phyloP scores from a whole-genome alignment of 2,329 filamentous ascomycete species.

The Phymatotrichopsis omnivora region DNA sequence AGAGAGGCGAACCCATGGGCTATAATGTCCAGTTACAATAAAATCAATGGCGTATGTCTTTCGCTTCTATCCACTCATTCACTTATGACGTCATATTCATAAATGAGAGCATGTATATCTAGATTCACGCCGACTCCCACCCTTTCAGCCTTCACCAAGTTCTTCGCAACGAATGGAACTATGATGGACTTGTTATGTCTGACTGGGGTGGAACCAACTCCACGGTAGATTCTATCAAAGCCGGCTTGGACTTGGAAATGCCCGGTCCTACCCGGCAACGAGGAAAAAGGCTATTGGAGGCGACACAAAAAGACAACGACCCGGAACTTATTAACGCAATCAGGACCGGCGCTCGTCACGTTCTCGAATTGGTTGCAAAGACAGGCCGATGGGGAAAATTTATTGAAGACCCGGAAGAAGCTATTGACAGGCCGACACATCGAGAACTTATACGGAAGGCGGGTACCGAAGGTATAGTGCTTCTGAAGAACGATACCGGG shows the following conservation, averaged over 20 bases:
- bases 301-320: conserved; percentile 12
- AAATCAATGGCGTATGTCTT: conserved; percentile 49
- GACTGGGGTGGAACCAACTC: conserved; percentile 44
- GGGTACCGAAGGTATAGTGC: conserved; percentile 58
- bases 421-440: conserved; percentile 32
- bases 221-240: conserved; percentile 42
- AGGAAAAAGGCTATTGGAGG: conserved; percentile 36
- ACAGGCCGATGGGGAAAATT: conserved; percentile 52
- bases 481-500: conserved; percentile 59
- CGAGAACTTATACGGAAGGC: conserved; percentile 49
- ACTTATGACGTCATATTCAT: no score
- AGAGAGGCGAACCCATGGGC: conserved; percentile 44
- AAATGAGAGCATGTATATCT: no score
- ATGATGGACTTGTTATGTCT: conserved; percentile 34
- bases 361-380: conserved; percentile 50
- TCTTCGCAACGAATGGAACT: conserved; percentile 34
- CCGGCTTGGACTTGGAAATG: conserved; percentile 51
- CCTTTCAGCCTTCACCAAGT: conserved; percentile 26
- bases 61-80: no score
- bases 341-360: conserved; percentile 47
- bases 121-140: conserved; percentile 41
- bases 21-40: conserved; percentile 52
- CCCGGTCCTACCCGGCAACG: conserved; percentile 46
- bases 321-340: conserved; percentile 6
- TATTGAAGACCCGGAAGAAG: conserved; percentile 33